Conservation (phyloP, 2,329 filamentous ascomycete species). For the Penicillium sp. region DNA sequence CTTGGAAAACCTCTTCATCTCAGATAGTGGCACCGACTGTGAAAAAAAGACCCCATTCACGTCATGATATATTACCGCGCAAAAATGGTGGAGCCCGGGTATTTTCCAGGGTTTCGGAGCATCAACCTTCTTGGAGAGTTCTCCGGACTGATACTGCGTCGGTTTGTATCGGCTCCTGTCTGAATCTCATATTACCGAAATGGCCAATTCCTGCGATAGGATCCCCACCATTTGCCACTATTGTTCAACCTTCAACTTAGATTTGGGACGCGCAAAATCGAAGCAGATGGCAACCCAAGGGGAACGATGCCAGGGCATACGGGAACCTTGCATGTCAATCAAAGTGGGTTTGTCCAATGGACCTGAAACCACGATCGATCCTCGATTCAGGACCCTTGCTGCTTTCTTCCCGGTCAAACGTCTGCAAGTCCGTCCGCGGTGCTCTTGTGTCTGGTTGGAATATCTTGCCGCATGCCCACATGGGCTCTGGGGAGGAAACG, state of each 20-base stretch:
- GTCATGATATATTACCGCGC: not conserved
- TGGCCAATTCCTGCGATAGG: not conserved
- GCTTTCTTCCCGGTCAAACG: conserved; percentile 1
- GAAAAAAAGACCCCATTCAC: conserved; percentile 1
- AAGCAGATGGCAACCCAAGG: not conserved
- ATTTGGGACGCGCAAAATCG: not conserved
- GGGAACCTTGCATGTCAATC: conserved; percentile 4
- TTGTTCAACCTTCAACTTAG: not conserved
- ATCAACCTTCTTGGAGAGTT: conserved; percentile 15
- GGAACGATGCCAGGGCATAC: not conserved
- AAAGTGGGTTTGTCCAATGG: not conserved
- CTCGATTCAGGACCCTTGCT: conserved; percentile 6
- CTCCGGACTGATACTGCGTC: conserved; percentile 7
- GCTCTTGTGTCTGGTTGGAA: not conserved
- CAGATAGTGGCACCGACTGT: not conserved
- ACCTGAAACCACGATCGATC: conserved; percentile 4
- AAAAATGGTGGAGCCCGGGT: conserved; percentile 6
- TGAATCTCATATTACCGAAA: not conserved
- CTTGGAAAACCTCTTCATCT: not conserved
- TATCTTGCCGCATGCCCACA: not conserved
- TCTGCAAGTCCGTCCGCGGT: not conserved
- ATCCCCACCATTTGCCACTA: conserved; percentile 1
- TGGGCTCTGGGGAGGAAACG: not conserved
- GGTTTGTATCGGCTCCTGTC: conserved; percentile 2
- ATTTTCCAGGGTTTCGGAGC: conserved; percentile 17